Evolutionary conservation across 805 yeast species (phyloP), one percentile per base, ranked within the genome.

Genomic region (Teunomyces aglyptinius): DNA sequence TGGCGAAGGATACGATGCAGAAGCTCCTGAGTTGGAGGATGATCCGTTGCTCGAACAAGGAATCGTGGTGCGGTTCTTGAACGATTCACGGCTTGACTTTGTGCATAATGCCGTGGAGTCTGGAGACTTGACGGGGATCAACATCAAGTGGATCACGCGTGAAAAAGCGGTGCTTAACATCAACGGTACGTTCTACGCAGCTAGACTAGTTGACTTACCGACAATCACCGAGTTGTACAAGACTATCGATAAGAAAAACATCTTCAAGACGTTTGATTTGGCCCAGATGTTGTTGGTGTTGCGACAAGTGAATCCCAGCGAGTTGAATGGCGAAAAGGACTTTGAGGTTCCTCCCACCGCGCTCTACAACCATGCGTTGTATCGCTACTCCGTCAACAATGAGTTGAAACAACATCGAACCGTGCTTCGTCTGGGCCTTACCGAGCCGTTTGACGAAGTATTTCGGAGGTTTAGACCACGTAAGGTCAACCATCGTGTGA

Each of bases 1-100:
- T 0, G 96, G 96, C 4, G 97, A 92, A 56, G 98, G 98, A 1
- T 92, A 92, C 64, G 99, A 92, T 60, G 86, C 96, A 2, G 98
- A 92, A 58, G 97, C 96, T 15, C 96, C 97, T 0, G 98, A 92
- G 54, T 72, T 89, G 20, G 99, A 94, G 61, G 97, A 90, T 49
- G 97, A 94, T 59, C 98, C 99, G 1, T 68, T 89, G 50, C 71
- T 89, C 6, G 98, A 94, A 59, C 96, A 89, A 53, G 96, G 94
- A 0, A 75, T 94, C 1, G 74, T 90, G 1, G 63, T 94, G 36
- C 75, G 99, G 45, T 82, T 92, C 68, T 53, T 83, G n/a, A 75
- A 80, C 54, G 89, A 84, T 49, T 73, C 77, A 7, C 85, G 85
- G 46, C 65, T 88, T 31, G 96, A 88, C 47, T 81, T 79, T 49